Conservation (phyloP, 164 flowering plant genomes). For the Piper longum region DNA sequence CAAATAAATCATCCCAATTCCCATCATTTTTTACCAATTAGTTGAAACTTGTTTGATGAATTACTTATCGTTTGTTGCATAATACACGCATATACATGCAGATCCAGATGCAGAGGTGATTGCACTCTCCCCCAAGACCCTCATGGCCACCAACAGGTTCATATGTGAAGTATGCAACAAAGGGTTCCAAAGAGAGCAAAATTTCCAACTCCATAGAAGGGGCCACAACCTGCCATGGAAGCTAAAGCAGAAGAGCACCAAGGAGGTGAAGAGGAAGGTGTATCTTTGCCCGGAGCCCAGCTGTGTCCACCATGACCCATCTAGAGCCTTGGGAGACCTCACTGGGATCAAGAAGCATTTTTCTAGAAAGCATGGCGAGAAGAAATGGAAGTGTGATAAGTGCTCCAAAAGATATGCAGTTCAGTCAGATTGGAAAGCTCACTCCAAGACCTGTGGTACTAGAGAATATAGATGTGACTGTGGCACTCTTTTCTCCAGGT, state of each 20-base stretch:
- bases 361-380: slow-evolving; percentile 88
- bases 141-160: slow-evolving; percentile 91
- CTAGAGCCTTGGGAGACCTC: slow-evolving; percentile 85
- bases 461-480: slow-evolving; percentile 81
- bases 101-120: slow-evolving; percentile 92
- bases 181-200: slow-evolving; percentile 91
- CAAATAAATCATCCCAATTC: too few species aligned
- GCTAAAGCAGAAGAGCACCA: slow-evolving; percentile 70
- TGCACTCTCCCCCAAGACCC: slow-evolving; percentile 83
- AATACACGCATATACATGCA: slow-evolving; percentile 9
- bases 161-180: slow-evolving; percentile 94
- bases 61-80: neutral
- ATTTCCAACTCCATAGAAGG: slow-evolving; percentile 85
- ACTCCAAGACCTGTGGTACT: slow-evolving; percentile 79
- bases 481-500: slow-evolving; percentile 93
- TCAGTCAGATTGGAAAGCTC: slow-evolving; percentile 93
- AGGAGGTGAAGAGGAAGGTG: slow-evolving; percentile 63
- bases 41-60: neutral
- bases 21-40: neutral
- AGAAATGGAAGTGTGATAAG: slow-evolving; percentile 90
- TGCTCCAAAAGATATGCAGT: slow-evolving; percentile 84
- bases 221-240: slow-evolving; percentile 96
- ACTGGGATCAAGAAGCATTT: slow-evolving; percentile 88
- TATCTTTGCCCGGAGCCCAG: slow-evolving; percentile 83
- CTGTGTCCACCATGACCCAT: slow-evolving; percentile 84